Conservation (phyloP, 176 grass and related monocot genomes). For the Melocanna baccifera region DNA sequence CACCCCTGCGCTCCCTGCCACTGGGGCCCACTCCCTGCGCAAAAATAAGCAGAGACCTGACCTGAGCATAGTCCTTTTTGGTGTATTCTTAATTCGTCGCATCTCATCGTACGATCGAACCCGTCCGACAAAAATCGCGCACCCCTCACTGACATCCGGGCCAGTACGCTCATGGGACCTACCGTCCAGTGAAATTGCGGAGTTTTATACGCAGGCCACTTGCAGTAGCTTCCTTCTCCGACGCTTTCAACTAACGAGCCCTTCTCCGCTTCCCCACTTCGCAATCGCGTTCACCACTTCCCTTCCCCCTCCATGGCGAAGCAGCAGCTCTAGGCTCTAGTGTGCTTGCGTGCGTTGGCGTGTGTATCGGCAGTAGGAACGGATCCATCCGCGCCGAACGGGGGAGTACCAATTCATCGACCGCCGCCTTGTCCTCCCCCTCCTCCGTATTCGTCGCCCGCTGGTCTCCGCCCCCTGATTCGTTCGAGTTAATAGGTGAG, state of each 20-base stretch:
- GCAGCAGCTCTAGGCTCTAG: not conserved
- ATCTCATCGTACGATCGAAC: not conserved
- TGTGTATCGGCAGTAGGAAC: not conserved
- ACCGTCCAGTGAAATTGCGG: not conserved
- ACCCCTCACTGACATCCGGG: not conserved
- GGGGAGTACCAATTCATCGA: not conserved
- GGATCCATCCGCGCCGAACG: not conserved
- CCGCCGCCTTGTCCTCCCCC: not conserved
- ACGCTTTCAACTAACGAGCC: not conserved
- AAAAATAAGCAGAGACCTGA: too few relatives aligned
- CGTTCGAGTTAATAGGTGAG: not conserved
- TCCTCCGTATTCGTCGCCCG: not conserved
- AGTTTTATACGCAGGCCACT: not conserved
- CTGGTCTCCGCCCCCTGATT: not conserved
- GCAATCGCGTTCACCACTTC: not conserved
- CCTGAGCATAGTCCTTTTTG: too few relatives aligned
- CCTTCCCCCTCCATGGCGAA: not conserved
- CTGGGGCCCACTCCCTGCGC: not conserved
- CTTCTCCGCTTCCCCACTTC: not conserved
- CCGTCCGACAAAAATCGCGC: not conserved
- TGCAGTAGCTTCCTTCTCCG: not conserved
- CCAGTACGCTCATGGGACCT: not conserved
- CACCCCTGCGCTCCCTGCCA: too few relatives aligned
- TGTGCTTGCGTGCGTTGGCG: not conserved
- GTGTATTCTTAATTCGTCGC: not conserved